Evolutionary conservation across 2,329 filamentous ascomycete genomes (phyloP), one percentile per base, ranked within the genome.

Genomic region (Trichoderma arundinaceum): DNA sequence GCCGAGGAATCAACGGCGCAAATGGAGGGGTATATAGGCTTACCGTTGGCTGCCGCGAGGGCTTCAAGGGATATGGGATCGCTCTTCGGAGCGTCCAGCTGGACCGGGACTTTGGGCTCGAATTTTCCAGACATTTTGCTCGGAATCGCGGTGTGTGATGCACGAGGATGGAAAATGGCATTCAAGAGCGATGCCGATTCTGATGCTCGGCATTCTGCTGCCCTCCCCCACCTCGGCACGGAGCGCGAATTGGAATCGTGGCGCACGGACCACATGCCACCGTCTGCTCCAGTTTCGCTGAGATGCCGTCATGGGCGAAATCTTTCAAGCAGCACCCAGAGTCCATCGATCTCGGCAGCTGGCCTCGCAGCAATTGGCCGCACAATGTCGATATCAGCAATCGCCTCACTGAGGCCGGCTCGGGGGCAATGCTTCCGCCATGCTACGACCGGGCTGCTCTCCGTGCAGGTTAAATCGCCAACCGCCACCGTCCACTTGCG

Each of bases 31-130:
- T 22, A 19, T 22, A 44, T 19, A 5, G n/a, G 48, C 88, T 73
- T 83, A 96, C 95, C 95, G 76, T 95, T 88, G 72, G 92, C 92
- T 76, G 90, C 90, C 44, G 89, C 84, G 68, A 99, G 84, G 72
- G 94, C 88, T 66, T 95, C 91, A 1, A 84, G 74, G n/a, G 89
- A 88, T 72, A 99, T 97, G 43, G 86, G 86, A 73, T 97, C 94
- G 75, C 92, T 86, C 80, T 96, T 98, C 13, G 95, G 95, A 43
- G 92, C 90, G 66, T 90, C 84, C 66, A 99, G 86, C 65, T 88
- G 80, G 67, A 95, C 89, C 3, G 91, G 85, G 33, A 82, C 81
- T 79, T 95, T 96, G 49, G 92, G 92, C 76, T 91, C 90, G 73
- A 96, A 96, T 72, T 86, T 90, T 69, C 83, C 85, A 67, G 83